Conservation (phyloP, 192 early-diverging fungal genomes). For the Jimgerdemannia lactiflua region DNA sequence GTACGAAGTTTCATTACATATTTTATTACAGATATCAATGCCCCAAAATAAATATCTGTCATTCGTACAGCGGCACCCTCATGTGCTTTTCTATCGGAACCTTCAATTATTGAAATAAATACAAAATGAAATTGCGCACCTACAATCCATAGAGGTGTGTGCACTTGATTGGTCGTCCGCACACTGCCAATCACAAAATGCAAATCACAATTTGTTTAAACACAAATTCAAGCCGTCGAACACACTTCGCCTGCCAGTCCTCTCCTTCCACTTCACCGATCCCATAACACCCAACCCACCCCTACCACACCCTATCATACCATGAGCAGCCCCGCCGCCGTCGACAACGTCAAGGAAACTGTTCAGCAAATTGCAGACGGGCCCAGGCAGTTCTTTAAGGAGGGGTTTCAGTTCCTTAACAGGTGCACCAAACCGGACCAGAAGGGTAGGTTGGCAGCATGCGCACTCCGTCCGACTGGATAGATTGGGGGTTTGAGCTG, state of each 20-base stretch:
- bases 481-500: not conserved
- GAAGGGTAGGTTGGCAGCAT: constrained; percentile 56
- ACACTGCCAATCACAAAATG: not conserved
- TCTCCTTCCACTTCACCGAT: not conserved
- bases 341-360: constrained; percentile 56
- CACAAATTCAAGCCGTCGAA: no score
- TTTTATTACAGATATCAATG: no score
- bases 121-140: no score
- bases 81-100: no score
- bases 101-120: no score
- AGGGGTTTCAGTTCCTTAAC: constrained; percentile 88
- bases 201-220: not conserved
- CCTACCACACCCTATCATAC: not conserved
- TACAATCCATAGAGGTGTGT: not conserved
- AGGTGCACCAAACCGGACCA: constrained; percentile 97
- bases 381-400: constrained; percentile 91
- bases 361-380: constrained; percentile 69
- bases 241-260: no score
- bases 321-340: not conserved
- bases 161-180: not conserved
- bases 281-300: not conserved
- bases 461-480: not conserved
- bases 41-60: no score
- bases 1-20: no score
- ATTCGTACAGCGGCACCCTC: no score